phyloP scores from a whole-genome alignment of 352 stramenopile species.

The Globisporangium spinosum region DNA sequence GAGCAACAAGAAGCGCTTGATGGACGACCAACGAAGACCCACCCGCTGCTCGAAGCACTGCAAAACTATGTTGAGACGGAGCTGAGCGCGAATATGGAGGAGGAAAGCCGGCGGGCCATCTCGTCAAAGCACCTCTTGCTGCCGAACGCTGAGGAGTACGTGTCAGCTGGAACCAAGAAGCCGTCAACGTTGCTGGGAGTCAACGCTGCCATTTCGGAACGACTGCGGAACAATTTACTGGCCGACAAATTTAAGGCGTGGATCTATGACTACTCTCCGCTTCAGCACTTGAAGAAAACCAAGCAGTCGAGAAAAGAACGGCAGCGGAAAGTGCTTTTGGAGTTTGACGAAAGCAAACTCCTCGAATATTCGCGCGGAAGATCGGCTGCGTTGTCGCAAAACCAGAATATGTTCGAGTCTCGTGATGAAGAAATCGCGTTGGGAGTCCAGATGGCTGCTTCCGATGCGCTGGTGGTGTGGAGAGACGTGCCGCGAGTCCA shows the following conservation, averaged over 20 bases:
- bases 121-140: constrained; percentile 32
- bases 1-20: constrained; percentile 69
- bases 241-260: constrained; percentile 46
- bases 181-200: constrained; percentile 26
- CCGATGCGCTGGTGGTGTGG: constrained; percentile 47
- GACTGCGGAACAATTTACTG: constrained; percentile 33
- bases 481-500: constrained; percentile 27
- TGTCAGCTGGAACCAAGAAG: constrained; percentile 19
- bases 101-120: constrained; percentile 18
- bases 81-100: constrained; percentile 23
- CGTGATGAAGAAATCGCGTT: constrained; percentile 47
- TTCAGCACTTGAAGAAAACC: constrained; percentile 30
- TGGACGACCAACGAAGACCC: constrained; percentile 51
- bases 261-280: constrained; percentile 37
- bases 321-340: constrained; percentile 37
- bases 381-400: constrained; percentile 16
- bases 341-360: constrained; percentile 38
- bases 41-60: constrained; percentile 60
- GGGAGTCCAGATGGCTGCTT: constrained; percentile 43
- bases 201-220: constrained; percentile 35
- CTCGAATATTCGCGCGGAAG: constrained; percentile 22
- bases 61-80: constrained; percentile 65
- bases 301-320: constrained; percentile 35
- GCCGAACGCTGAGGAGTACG: constrained; percentile 35
- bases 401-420: background rate